phyloP scores from a whole-genome alignment of 208 protist genomes.

The Phytomonas sp. region DNA sequence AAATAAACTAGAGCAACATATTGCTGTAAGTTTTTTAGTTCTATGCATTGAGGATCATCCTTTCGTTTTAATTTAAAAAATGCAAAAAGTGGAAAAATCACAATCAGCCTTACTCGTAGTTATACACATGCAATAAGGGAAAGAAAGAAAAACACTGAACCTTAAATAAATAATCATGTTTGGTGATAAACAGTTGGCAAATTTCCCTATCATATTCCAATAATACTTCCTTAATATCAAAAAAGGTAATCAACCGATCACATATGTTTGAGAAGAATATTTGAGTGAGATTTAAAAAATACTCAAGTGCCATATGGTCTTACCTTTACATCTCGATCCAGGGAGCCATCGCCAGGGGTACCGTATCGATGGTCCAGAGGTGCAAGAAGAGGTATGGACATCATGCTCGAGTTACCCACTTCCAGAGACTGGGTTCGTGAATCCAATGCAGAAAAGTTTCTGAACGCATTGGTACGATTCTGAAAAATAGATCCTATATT shows the following conservation, averaged over 20 bases:
- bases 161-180: constrained; percentile 8
- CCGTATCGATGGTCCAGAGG: neutral
- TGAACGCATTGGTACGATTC: constrained; percentile 4
- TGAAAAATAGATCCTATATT: constrained; percentile 12
- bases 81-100: neutral
- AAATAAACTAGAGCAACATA: neutral
- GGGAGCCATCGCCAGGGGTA: neutral
- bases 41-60: neutral
- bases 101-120: constrained; percentile 2
- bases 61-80: neutral
- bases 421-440: neutral
- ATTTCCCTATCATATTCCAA: neutral
- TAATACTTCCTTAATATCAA: neutral
- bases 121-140: constrained; percentile 6
- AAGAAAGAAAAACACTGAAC: constrained; percentile 10
- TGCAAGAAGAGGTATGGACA: neutral
- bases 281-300: neutral
- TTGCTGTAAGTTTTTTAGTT: neutral
- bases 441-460: neutral
- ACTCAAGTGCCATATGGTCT: neutral
- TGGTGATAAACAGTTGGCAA: neutral
- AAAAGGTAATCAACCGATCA: neutral
- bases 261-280: constrained; percentile 1
- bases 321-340: neutral
- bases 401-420: neutral